Evolutionary conservation across 306 rosid genomes (phyloP), one percentile per base, ranked within the genome.

Genomic region (Styphnolobium japonicum): DNA sequence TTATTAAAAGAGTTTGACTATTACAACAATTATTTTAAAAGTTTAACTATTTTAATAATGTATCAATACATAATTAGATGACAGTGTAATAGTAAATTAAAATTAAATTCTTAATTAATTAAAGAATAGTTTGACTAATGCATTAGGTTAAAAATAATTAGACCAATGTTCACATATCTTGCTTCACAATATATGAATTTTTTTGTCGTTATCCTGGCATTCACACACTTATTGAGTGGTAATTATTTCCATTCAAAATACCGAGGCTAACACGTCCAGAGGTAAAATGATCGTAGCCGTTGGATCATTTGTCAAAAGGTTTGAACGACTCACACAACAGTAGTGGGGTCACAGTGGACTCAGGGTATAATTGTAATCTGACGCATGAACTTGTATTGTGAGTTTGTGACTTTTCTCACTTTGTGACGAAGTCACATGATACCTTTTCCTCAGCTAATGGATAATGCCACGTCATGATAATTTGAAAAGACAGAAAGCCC

Each of bases 381-480:
- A n/a, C n/a, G n/a, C n/a, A 76, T n/a, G n/a, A n/a, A n/a, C n/a
- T n/a, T n/a, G n/a, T n/a, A n/a, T n/a, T n/a, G n/a, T n/a, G n/a
- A n/a, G n/a, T n/a, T n/a, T n/a, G n/a, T n/a, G n/a, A n/a, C n/a
- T n/a, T n/a, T n/a, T n/a, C n/a, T n/a, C n/a, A n/a, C n/a, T n/a
- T n/a, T n/a, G n/a, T n/a, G n/a, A n/a, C n/a, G n/a, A n/a, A n/a
- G n/a, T n/a, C n/a, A n/a, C n/a, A n/a, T n/a, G n/a, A n/a, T n/a
- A n/a, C n/a, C n/a, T n/a, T n/a, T n/a, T n/a, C n/a, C n/a, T n/a
- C n/a, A n/a, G n/a, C n/a, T n/a, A 77, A 64, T 67, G 91, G 93
- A 88, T 87, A 88, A 87, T 56, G 94, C 92, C 91, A 93, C 91
- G 91, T 91, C 86, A 82, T 33, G 51, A n/a, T 45, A 60, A 37